These are phyloP conservation scores for Cryomyces antarcticus DNA, from an alignment of 495 filamentous ascomycete genomes.

Conservation along the genomic window DNA sequence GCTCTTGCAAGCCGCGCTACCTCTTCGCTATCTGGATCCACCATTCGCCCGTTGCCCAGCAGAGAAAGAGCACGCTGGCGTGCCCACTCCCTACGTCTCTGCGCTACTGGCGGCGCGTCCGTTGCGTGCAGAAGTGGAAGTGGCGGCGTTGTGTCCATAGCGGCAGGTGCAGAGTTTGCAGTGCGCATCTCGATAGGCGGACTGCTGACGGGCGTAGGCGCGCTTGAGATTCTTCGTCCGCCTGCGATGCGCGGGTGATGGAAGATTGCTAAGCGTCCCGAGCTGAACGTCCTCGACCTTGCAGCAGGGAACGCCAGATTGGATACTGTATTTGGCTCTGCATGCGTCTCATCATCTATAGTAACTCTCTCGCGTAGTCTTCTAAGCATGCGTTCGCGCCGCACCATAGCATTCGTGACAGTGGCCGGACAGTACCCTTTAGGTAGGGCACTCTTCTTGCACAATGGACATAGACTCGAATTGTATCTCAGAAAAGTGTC, in stretches of 20 bases:
- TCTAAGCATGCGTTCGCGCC: slow-evolving; percentile 35
- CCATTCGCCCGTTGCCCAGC: slow-evolving; percentile 5
- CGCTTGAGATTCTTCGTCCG: slow-evolving; percentile 5
- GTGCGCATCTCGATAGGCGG: not conserved
- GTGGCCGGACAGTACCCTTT: slow-evolving; percentile 38
- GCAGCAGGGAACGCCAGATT: not conserved
- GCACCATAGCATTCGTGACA: slow-evolving; percentile 70
- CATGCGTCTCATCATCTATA: not conserved
- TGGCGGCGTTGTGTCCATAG: not conserved
- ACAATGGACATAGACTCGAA: slow-evolving; percentile 71
- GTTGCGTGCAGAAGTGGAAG: not conserved
- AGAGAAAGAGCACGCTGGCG: slow-evolving; percentile 15
- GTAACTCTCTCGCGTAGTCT: slow-evolving; percentile 3
- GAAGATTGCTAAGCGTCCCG: not conserved
- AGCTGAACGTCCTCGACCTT: not conserved
- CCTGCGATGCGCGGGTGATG: not conserved
- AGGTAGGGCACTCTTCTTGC: slow-evolving; percentile 57
- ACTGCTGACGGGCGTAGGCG: not conserved
- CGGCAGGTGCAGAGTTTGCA: not conserved
- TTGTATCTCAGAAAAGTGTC: slow-evolving; percentile 51
- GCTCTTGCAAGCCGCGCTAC: slow-evolving; percentile 2
- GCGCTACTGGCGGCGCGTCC: slow-evolving; percentile 1
- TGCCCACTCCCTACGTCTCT: slow-evolving; percentile 16
- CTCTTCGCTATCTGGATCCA: slow-evolving; percentile 2
- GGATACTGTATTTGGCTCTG: not conserved